Percentiles rank a stretch among this genome's conserved stretches.
phyloP scores from a whole-genome alignment of 2,329 filamentous ascomycete species.

The Alternaria sp. region DNA sequence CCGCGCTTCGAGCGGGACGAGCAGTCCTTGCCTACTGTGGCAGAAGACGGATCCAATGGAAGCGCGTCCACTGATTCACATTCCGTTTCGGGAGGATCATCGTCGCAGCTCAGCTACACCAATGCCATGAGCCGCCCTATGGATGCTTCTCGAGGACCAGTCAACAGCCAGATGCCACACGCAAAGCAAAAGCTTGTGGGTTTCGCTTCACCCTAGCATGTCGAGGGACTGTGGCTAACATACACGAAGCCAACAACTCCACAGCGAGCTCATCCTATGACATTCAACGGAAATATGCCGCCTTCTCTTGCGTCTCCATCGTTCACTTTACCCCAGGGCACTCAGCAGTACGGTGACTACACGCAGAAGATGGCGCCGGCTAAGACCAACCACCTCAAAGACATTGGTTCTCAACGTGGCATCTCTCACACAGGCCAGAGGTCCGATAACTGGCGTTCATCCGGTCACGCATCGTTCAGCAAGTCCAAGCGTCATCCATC shows the following conservation, averaged over 20 bases:
- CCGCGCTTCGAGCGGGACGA: conserved; percentile 6
- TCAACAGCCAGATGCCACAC: not conserved
- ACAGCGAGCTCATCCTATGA: conserved; percentile 1
- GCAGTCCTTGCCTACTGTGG: conserved; percentile 7
- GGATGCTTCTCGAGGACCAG: conserved; percentile 6
- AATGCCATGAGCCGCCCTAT: not conserved
- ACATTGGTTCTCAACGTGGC: not conserved
- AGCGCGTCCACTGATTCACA: conserved; percentile 16
- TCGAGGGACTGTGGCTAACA: not conserved
- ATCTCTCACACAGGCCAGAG: conserved; percentile 5
- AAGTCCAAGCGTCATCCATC: conserved; percentile 1
- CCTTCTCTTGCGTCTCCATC: not conserved
- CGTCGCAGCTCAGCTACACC: conserved; percentile 3
- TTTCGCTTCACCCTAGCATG: not conserved
- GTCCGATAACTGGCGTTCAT: conserved; percentile 2
- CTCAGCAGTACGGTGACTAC: conserved; percentile 6
- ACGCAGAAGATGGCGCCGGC: conserved; percentile 1
- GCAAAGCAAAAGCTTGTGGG: conserved; percentile 16
- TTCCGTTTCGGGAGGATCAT: conserved; percentile 18
- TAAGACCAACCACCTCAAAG: not conserved
- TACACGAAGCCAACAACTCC: conserved; percentile 4
- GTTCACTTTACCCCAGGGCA: conserved; percentile 1
- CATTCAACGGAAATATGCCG: not conserved
- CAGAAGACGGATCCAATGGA: conserved; percentile 9
- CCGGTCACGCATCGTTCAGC: conserved; percentile 6